Percentiles rank a stretch among this genome's conserved stretches.
phyloP scores from a whole-genome alignment of 495 filamentous ascomycete species.

The Talaromyces trachyspermus region DNA sequence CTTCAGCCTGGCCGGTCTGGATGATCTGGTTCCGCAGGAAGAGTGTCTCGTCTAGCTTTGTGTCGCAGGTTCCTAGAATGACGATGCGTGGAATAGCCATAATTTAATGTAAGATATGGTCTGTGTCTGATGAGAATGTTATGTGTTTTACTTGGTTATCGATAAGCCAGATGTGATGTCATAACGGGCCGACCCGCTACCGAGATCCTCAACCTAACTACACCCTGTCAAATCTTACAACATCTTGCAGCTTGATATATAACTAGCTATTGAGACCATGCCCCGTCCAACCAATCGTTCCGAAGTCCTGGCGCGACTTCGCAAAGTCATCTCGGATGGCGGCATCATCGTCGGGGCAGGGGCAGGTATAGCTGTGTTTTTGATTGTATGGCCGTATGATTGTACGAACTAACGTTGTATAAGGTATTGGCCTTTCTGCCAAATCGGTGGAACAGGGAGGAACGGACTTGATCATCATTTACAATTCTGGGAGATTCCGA shows the following conservation, averaged over 20 bases:
- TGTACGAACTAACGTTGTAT: background rate
- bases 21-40: constrained; percentile 46
- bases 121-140: too few relatives aligned
- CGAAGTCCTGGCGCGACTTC: constrained; percentile 49
- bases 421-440: constrained; percentile 63
- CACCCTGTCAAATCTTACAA: background rate
- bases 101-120: too few relatives aligned
- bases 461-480: constrained; percentile 61
- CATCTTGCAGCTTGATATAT: too few relatives aligned
- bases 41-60: constrained; percentile 54
- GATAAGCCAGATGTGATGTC: too few relatives aligned
- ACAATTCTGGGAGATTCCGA: constrained; percentile 66
- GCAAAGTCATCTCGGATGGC: constrained; percentile 41
- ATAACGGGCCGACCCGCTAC: constrained; percentile 1
- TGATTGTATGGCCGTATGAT: background rate
- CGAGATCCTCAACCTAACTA: constrained; percentile 1
- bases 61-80: constrained; percentile 61
- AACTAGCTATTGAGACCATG: too few relatives aligned
- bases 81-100: constrained; percentile 37
- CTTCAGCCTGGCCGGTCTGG: constrained; percentile 15
- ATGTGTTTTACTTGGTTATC: too few relatives aligned
- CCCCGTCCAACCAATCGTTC: constrained; percentile 38
- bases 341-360: constrained; percentile 59
- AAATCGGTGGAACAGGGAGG: constrained; percentile 62
- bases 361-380: constrained; percentile 38